These are phyloP conservation scores for Lachnellula hyalina DNA, from an alignment of 2,329 filamentous ascomycete genomes.

Conservation along the genomic window DNA sequence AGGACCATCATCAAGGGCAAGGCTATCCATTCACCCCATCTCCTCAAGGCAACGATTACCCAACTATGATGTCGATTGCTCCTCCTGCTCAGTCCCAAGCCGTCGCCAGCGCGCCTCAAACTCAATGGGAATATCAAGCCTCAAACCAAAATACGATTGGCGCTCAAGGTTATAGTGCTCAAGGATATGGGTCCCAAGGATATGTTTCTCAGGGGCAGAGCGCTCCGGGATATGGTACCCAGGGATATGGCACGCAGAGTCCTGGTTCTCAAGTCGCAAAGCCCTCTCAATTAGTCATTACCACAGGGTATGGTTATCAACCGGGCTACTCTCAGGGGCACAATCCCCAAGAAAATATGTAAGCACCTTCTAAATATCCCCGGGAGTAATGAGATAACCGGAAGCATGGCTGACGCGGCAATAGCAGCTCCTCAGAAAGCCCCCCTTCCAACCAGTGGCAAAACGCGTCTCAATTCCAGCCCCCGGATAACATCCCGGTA, in stretches of 20 bases:
- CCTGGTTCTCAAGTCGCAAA: background rate
- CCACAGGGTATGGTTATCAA: too few species aligned
- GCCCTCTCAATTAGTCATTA: too few species aligned
- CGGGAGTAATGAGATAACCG: too few species aligned
- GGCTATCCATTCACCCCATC: background rate
- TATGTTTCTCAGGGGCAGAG: background rate
- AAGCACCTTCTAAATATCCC: too few species aligned
- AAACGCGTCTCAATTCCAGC: too few species aligned
- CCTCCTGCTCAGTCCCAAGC: background rate
- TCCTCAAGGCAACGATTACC: background rate
- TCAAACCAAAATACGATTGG: background rate
- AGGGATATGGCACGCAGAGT: background rate
- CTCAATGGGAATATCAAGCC: background rate
- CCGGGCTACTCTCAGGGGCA: too few species aligned
- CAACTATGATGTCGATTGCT: background rate
- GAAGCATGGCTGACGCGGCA: too few species aligned
- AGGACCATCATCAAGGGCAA: background rate
- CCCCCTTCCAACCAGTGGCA: background rate
- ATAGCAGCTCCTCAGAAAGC: too few species aligned
- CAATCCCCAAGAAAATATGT: too few species aligned
- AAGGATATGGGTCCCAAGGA: background rate
- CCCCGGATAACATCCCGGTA: background rate
- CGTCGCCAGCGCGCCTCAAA: background rate
- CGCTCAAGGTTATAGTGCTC: background rate
- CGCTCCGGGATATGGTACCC: background rate